Evolutionary conservation across 305 asterid species (phyloP), one percentile per base, ranked within the genome.

Genomic region (Rubia peregrina): DNA sequence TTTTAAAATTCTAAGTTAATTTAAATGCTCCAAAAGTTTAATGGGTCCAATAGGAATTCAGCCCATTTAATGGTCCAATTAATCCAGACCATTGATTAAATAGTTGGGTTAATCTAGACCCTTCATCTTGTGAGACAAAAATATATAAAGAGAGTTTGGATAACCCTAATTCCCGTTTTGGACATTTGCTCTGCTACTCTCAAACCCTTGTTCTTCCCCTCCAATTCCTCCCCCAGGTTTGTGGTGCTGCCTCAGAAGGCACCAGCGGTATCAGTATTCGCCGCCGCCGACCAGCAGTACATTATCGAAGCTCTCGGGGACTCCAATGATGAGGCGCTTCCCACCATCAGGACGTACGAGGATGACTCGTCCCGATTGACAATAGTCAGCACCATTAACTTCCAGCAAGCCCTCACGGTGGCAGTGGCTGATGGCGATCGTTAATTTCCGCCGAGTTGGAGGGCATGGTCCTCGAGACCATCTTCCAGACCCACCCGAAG

Each of bases 381-480:
- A 22, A 79, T 89, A 26, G 84, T 87, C 26, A 96, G 96, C 33
- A 81, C 90, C 61, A 96, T 87, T 59, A 90, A 86, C 48, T 83
- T 79, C 73, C 85, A 85, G 76, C 96, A 90, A 74, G 95, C 98
- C 17, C 80, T 92, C 57, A 85, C 92, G 4, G 98, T 96, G 69
- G 98, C 96, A 4, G 95, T 96, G 1, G 98, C 96, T 6, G 96
- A 88, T 68, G 96, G 98, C 6, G 96, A 96, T 36, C 86, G 73
- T n/a, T n/a, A 38, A 9, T 92, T 44, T 59, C 83, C 17, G 68
- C 88, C 11, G 97, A 88, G 0, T 16, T 78, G 49, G 41, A 77
- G 8, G 85, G 86, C 38, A 90, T 92, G 98, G 97, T 92, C 22
- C 87, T 92, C 59, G 96, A 92, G 62, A 88, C 98, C 41, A 36